A percentile compares a stretch with the other conserved stretches of the same genome.
Evolutionary conservation across 352 stramenopile species (phyloP).

Genomic region (Phytophthora fragariae): DNA sequence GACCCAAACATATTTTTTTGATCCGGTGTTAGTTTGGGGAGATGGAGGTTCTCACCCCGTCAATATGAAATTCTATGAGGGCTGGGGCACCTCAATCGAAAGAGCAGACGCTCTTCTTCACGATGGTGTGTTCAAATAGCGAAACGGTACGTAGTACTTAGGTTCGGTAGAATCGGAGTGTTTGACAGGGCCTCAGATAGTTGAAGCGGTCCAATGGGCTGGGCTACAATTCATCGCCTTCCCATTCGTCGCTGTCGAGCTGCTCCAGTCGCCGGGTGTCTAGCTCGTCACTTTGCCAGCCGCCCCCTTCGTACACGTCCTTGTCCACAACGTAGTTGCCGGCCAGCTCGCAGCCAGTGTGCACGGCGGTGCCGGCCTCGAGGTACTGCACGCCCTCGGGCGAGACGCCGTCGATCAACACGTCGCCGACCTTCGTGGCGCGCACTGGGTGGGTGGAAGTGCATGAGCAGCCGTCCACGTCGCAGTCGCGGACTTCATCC

Average conservation of each 20-base stretch:
- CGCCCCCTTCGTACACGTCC: conserved; percentile 55
- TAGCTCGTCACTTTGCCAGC: conserved; percentile 37
- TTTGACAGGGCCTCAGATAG: background rate
- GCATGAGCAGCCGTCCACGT: conserved; percentile 78
- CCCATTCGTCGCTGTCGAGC: conserved; percentile 57
- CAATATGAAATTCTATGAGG: too few species aligned
- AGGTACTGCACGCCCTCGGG: conserved; percentile 77
- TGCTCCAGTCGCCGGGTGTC: conserved; percentile 27
- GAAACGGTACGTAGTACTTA: too few species aligned
- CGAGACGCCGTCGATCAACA: conserved; percentile 78
- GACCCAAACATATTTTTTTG: too few species aligned
- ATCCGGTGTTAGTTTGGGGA: too few species aligned
- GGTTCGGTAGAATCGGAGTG: background rate
- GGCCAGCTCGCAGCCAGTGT: conserved; percentile 68
- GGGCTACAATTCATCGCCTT: conserved; percentile 64
- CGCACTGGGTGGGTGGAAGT: conserved; percentile 57
- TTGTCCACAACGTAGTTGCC: conserved; percentile 85
- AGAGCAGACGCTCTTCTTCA: too few species aligned
- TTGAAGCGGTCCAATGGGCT: background rate
- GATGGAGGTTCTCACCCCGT: too few species aligned
- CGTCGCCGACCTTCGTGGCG: conserved; percentile 75
- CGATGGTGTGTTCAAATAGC: too few species aligned
- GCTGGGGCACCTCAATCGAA: too few species aligned
- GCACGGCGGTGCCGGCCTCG: conserved; percentile 67
- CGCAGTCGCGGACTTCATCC: conserved; percentile 59